Evolutionary conservation across 768 basidiomycete genomes (phyloP).

Genomic region (Rhizopogon vinicolor): DNA sequence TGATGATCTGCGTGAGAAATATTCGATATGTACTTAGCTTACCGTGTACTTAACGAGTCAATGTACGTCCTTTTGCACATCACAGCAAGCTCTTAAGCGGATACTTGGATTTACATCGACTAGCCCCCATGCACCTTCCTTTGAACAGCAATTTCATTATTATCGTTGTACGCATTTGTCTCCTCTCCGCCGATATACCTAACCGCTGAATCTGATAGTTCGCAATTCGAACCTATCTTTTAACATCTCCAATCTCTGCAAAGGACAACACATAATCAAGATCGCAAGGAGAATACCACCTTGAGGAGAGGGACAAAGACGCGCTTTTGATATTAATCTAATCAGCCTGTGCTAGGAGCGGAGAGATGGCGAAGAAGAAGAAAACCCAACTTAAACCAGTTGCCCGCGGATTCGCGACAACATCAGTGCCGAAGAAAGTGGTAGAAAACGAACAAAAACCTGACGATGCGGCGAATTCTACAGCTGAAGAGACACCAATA

Average conservation of each 20-base stretch:
- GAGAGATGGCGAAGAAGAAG: slow-evolving; percentile 76
- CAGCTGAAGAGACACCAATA: slow-evolving; percentile 1
- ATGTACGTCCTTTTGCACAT: background rate
- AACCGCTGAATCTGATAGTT: background rate
- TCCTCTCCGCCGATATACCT: background rate
- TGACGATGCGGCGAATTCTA: slow-evolving; percentile 5
- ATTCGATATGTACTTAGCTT: background rate
- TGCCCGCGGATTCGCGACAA: slow-evolving; percentile 74
- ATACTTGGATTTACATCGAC: background rate
- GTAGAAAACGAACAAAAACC: slow-evolving; percentile 19
- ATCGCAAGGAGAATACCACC: background rate
- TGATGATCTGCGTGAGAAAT: background rate
- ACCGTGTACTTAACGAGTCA: background rate
- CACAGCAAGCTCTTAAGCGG: background rate
- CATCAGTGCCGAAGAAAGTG: slow-evolving; percentile 77
- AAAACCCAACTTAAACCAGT: slow-evolving; percentile 76
- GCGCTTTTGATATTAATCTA: background rate
- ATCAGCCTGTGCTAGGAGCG: background rate
- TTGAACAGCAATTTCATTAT: background rate
- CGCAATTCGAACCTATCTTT: background rate
- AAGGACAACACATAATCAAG: background rate
- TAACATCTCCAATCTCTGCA: background rate
- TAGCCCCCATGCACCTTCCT: slow-evolving; percentile 1
- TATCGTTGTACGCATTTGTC: background rate
- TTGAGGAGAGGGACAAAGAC: background rate